Evolutionary conservation across 78 protist genomes (phyloP).

Genomic region (Tieghemostelium lacteum): DNA sequence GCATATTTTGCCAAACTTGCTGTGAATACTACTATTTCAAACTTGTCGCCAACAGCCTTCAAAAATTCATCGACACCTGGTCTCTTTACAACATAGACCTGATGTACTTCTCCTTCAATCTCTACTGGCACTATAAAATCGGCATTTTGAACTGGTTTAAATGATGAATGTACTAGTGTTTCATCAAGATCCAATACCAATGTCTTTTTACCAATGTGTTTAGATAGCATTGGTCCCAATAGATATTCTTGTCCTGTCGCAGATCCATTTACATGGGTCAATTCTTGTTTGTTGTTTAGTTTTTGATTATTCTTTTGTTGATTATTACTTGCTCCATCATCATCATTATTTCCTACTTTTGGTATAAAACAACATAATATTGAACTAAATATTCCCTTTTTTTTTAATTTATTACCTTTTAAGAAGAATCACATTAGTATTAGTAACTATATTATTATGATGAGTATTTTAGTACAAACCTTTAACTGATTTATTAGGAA

Average conservation of each 20-base stretch:
- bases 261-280: neutral
- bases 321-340: conserved; percentile 1
- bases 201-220: conserved; percentile 45
- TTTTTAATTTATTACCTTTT: neutral
- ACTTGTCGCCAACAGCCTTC: conserved; percentile 44
- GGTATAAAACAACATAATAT: conserved; percentile 14
- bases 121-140: conserved; percentile 85
- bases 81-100: conserved; percentile 90
- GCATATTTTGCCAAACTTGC: conserved; percentile 95
- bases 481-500: neutral
- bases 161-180: conserved; percentile 93
- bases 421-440: too few species aligned
- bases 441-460: too few species aligned
- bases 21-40: conserved; percentile 94
- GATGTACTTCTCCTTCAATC: conserved; percentile 81
- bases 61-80: conserved; percentile 93
- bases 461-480: neutral
- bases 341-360: neutral
- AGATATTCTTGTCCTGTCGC: neutral
- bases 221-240: conserved; percentile 11
- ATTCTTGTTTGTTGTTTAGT: neutral
- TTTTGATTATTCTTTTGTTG: neutral
- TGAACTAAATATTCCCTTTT: neutral
- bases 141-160: conserved; percentile 78
- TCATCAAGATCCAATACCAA: conserved; percentile 95